phyloP scores from a whole-genome alignment of 2,329 filamentous ascomycete species.

The Rhexocercosporidium sp. region DNA sequence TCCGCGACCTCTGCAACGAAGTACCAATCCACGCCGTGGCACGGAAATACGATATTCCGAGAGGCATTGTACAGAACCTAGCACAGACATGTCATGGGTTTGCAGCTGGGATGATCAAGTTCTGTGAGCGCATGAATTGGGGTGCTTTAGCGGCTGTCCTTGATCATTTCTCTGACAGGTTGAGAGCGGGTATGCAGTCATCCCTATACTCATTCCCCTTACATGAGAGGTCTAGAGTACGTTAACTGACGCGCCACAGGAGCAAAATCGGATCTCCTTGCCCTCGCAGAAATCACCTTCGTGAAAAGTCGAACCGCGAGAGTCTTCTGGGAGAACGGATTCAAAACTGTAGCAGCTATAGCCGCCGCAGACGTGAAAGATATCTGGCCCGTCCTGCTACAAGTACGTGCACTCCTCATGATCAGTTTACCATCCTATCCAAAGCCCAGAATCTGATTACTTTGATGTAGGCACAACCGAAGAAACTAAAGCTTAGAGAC shows the following conservation, averaged over 20 bases:
- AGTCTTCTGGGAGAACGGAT: conserved; percentile 79
- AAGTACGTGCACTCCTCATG: conserved; percentile 51
- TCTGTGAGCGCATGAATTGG: conserved; percentile 80
- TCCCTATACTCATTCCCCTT: background rate
- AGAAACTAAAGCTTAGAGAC: conserved; percentile 61
- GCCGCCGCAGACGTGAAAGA: conserved; percentile 73
- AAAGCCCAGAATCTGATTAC: too few species aligned
- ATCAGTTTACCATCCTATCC: background rate
- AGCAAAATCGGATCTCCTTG: conserved; percentile 72
- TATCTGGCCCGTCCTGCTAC: conserved; percentile 73
- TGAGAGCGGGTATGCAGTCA: conserved; percentile 57
- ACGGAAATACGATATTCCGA: conserved; percentile 70
- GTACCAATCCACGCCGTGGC: conserved; percentile 72
- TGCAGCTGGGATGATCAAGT: conserved; percentile 79
- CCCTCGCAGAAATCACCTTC: conserved; percentile 73
- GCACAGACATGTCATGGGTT: conserved; percentile 80
- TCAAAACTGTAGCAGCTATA: conserved; percentile 68
- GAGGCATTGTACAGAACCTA: conserved; percentile 73
- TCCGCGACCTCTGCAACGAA: conserved; percentile 81
- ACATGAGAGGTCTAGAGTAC: background rate
- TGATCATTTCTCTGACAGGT: conserved; percentile 76
- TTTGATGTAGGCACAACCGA: conserved; percentile 37
- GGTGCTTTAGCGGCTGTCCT: conserved; percentile 72
- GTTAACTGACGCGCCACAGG: conserved; percentile 46
- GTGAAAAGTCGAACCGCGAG: conserved; percentile 78